Evolutionary conservation across 257 asterid species (phyloP).

Genomic region (Nicotiana noctiflora): DNA sequence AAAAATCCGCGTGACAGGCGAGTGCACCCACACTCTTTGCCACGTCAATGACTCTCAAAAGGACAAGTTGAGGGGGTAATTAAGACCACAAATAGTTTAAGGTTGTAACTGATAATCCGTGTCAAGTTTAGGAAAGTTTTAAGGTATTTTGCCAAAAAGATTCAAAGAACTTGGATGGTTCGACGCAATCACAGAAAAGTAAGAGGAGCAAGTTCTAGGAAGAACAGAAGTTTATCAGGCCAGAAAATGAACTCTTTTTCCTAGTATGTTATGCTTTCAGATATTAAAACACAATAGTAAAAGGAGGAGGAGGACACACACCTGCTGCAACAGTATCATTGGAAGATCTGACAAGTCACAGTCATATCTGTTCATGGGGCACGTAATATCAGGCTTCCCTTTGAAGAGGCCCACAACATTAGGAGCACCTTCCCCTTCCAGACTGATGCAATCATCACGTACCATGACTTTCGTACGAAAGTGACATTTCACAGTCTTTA

Average conservation of each 20-base stretch:
- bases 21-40: too few species aligned
- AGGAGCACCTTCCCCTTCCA: conserved; percentile 98
- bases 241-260: background rate
- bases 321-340: conserved; percentile 86
- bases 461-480: conserved; percentile 77
- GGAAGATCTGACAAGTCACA: conserved; percentile 91
- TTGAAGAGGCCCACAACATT: conserved; percentile 75
- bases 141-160: background rate
- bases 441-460: conserved; percentile 74
- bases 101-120: too few species aligned
- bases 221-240: background rate
- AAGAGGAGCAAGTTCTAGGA: background rate
- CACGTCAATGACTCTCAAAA: too few species aligned
- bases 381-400: conserved; percentile 51
- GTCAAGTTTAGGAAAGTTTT: too few species aligned
- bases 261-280: background rate
- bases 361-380: conserved; percentile 56
- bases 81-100: too few species aligned
- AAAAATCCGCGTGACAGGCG: too few species aligned
- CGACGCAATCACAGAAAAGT: background rate
- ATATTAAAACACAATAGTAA: background rate
- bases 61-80: too few species aligned
- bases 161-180: background rate
- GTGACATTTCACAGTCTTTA: conserved; percentile 48
- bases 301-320: conserved; percentile 17